These are phyloP conservation scores for Rhizopogon vulgaris DNA, from an alignment of 768 basidiomycete species.

Conservation along the genomic window DNA sequence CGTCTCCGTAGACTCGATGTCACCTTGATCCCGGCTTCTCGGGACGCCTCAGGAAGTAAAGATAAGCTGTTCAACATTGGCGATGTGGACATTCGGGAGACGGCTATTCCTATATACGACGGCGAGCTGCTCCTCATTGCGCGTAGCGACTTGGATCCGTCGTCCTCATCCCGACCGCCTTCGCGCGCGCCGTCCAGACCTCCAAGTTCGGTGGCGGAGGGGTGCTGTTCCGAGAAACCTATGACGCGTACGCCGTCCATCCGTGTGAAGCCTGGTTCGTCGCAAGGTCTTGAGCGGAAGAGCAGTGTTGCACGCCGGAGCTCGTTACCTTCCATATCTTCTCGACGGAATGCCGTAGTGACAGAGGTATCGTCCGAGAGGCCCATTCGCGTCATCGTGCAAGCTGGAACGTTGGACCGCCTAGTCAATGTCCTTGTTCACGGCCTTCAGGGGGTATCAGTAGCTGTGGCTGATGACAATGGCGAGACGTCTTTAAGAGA, in stretches of 20 bases:
- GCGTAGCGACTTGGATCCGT: conserved; percentile 42
- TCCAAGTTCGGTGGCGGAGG: conserved; percentile 53
- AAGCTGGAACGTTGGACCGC: conserved; percentile 71
- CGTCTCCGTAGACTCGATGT: conserved; percentile 48
- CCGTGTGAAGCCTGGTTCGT: conserved; percentile 66
- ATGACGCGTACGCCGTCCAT: conserved; percentile 66
- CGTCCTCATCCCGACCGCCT: conserved; percentile 45
- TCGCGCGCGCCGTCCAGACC: conserved; percentile 67
- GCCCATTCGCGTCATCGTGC: conserved; percentile 69
- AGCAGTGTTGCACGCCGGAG: conserved; percentile 67
- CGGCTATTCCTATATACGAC: conserved; percentile 65
- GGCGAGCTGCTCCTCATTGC: conserved; percentile 72
- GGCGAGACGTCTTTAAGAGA: conserved; percentile 77
- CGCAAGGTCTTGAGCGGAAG: conserved; percentile 70
- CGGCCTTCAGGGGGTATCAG: conserved; percentile 70
- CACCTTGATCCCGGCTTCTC: conserved; percentile 28
- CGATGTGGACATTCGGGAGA: conserved; percentile 51
- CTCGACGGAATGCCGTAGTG: conserved; percentile 49
- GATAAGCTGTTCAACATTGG: conserved; percentile 30
- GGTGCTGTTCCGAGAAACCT: conserved; percentile 30
- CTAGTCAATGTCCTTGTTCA: conserved; percentile 73
- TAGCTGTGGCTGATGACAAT: conserved; percentile 81
- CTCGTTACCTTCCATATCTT: conserved; percentile 73
- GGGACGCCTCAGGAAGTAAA: conserved; percentile 12
- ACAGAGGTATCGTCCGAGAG: conserved; percentile 64